These are phyloP conservation scores for Polyporus arcularius DNA, from an alignment of 768 basidiomycete species.

Conservation along the genomic window DNA sequence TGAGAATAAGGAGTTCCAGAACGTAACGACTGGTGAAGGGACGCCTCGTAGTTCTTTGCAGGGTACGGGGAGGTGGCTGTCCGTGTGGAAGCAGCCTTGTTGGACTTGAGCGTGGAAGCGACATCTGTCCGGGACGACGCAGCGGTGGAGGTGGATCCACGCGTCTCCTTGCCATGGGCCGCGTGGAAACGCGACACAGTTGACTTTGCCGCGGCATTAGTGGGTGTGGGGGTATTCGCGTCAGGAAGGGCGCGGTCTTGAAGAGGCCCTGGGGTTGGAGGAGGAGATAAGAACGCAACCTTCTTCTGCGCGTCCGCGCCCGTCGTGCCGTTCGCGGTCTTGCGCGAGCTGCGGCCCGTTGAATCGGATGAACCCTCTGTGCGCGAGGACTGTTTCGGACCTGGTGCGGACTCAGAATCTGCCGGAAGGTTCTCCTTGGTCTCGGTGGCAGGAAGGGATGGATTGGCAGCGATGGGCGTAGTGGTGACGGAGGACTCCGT, in stretches of 20 bases:
- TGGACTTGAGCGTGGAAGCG: conserved; percentile 41
- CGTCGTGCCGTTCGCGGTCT: conserved; percentile 38
- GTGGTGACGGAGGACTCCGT: conserved; percentile 40
- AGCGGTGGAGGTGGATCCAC: conserved; percentile 64
- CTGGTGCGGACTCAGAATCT: conserved; percentile 17
- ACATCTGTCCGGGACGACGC: conserved; percentile 70
- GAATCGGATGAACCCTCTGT: conserved; percentile 32
- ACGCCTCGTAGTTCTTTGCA: conserved; percentile 44
- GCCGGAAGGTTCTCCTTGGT: conserved; percentile 26
- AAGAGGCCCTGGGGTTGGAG: conserved; percentile 61
- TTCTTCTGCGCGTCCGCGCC: conserved; percentile 69
- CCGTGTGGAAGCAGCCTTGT: conserved; percentile 60
- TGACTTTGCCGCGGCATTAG: conserved; percentile 51
- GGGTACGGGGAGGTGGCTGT: conserved; percentile 64
- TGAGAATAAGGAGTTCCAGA: conserved; percentile 83
- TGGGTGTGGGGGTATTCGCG: conserved; percentile 38
- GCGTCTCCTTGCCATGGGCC: conserved; percentile 66
- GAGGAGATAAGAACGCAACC: conserved; percentile 85
- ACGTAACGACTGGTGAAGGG: conserved; percentile 66
- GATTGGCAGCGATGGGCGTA: conserved; percentile 33
- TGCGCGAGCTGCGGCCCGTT: conserved; percentile 39
- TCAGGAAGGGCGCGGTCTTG: conserved; percentile 54
- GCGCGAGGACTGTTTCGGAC: conserved; percentile 16
- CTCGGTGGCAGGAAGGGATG: conserved; percentile 19
- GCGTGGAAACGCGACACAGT: conserved; percentile 79